Conservation (phyloP, 179 eudicot genomes). For the Sideroxylon spinosum region DNA sequence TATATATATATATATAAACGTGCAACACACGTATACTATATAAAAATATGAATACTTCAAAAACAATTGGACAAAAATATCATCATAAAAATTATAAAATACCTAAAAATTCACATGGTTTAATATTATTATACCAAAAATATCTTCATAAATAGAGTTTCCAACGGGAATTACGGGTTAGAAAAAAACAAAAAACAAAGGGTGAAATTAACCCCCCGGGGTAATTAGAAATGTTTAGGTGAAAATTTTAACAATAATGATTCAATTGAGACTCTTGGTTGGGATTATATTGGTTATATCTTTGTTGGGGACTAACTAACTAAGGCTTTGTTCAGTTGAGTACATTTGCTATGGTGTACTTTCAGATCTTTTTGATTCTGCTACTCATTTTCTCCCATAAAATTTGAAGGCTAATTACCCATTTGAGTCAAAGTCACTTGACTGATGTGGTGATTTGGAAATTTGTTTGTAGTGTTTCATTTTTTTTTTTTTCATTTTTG, state of each 20-base stretch:
- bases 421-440: conserved; percentile 1
- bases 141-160: conserved; percentile 1
- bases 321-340: no score
- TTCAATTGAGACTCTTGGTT: background rate
- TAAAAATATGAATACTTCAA: no score
- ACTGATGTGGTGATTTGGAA: background rate
- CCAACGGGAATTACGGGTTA: background rate
- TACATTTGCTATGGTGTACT: background rate
- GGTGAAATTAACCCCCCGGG: background rate
- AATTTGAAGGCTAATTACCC: background rate
- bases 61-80: no score
- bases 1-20: no score
- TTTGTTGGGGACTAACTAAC: background rate
- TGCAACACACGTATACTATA: no score
- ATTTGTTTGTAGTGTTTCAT: background rate
- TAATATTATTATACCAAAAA: no score
- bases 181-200: background rate
- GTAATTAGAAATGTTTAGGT: background rate
- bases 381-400: background rate
- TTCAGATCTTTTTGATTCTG: background rate
- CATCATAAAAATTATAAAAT: no score
- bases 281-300: background rate
- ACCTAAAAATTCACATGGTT: no score
- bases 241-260: no score
- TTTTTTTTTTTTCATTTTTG: no score